Base-by-base conservation (phyloP, 83 land plant genomes). In the Picea mariana region DNA sequence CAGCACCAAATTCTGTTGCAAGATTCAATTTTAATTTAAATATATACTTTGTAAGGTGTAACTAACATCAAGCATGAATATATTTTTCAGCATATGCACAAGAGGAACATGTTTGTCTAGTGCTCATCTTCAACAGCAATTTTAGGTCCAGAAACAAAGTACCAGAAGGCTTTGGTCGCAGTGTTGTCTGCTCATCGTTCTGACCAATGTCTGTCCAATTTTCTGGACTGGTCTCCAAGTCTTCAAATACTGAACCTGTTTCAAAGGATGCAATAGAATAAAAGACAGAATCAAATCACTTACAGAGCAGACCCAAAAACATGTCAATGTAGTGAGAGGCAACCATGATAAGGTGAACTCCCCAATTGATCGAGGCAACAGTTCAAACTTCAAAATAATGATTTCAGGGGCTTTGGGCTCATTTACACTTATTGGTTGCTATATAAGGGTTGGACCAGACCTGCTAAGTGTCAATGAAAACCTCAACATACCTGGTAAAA, bases 401-500 rank as follows among this genome's bases (percentile, higher is more conserved):
- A 44, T 73, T 40, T 52, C 21, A 44, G 55, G 6, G n/a, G 4
- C 55, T 73, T 20, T 77, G 63, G 6, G 27, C 38, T 77, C 79
- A 77, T 58, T 59, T 44, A 16, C 78, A 76, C 79, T 18, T 31
- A 24, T 55, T 20, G 58, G 27, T 24, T 77, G 8, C 27, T 59
- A 23, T 21, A 4, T 21, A 11, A 21, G n/a, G 23, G 47, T 76
- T 55, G 49, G 16, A 76, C 7, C 21, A 16, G 16, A 60, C 38
- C 79, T 59, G 27, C 18, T 49, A 58, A 77, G 62, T 26, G 52
- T 49, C 63, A 26, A 69, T 26, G 49, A 20, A 63, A 66, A 6
- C 1, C 58, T 49, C 38, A 9, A 60, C 42, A 82, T 86, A 79
- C 95, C 88, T 83, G 95, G 95, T 65, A 92, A 85, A 34, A 88